Evolutionary conservation across 106 monocot genomes (phyloP).

Genomic region (Cymbidium sinense): DNA sequence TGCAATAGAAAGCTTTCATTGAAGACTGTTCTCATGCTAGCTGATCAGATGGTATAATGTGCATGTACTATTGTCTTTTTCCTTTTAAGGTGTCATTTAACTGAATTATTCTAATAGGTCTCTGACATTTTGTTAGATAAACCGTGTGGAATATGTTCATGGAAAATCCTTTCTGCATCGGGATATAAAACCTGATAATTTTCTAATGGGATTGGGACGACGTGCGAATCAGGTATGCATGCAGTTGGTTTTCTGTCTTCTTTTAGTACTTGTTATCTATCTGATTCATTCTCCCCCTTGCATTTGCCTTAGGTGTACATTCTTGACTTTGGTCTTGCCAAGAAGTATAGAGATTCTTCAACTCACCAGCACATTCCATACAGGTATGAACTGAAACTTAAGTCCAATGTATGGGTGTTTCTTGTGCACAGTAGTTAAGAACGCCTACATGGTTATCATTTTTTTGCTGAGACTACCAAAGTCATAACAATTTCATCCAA

Average conservation of each 20-base stretch:
- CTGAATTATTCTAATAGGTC: background rate
- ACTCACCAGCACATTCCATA: constrained; percentile 85
- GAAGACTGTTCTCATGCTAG: constrained; percentile 93
- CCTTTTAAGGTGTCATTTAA: background rate
- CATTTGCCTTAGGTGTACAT: constrained; percentile 49
- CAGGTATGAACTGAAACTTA: constrained; percentile 30
- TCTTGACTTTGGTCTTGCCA: constrained; percentile 87
- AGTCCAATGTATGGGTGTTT: background rate
- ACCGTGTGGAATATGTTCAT: constrained; percentile 81
- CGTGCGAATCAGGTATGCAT: constrained; percentile 78
- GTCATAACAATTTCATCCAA: too few species aligned
- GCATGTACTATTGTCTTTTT: background rate
- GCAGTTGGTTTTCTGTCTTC: background rate
- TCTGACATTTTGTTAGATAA: constrained; percentile 38
- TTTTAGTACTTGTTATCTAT: background rate
- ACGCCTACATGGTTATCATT: too few species aligned
- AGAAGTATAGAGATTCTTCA: constrained; percentile 73
- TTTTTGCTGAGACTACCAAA: too few species aligned
- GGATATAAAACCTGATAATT: constrained; percentile 97
- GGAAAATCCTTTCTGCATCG: constrained; percentile 87
- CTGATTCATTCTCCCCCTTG: background rate
- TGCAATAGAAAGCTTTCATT: constrained; percentile 82
- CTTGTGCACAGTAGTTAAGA: background rate
- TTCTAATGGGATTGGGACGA: constrained; percentile 93
- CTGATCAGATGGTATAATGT: constrained; percentile 86